Base-by-base conservation (phyloP, 2,329 filamentous ascomycete genomes). In the Cephalotrichum gorgonifer region DNA sequence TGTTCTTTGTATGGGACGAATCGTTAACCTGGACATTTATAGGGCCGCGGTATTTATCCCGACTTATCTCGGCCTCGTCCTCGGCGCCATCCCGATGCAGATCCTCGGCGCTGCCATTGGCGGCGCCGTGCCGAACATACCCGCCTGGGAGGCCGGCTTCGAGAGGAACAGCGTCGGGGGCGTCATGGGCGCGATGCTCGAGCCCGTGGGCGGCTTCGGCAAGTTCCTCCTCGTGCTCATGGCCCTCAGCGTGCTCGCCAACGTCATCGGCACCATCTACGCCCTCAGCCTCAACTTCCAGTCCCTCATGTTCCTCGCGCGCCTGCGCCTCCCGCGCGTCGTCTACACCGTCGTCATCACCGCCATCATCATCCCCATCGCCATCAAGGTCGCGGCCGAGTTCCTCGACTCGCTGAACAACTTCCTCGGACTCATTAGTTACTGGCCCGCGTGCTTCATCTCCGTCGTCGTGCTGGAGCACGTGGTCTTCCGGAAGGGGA, bases 381-480 rank as follows among this genome's bases (percentile, higher is more conserved):
- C 64, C 12, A 64, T 73, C 46, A 58, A 58, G 9, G 69, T 67
- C 2, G 63, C 69, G 20, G 56, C 54, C 25, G 56, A 67, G 35
- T 70, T 71, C 50, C 66, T 69, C 45, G 52, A 59, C 43, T 70
- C 62, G 25, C 63, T 73, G 12, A 62, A 70, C 48, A 70, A 72
- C 54, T 71, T 73, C 42, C 57, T 73, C 9, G 62, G 63, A 2
- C 55, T 73, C 28, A 71, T 73, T 35, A 67, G 66, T 23, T 73
- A 73, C 56, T 73, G 70, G 70, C 63, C 61, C 7, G 66, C 67
- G 1, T 67, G 66, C 23, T 72, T 71, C 49, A 56, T 65, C 20
- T 62, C 64, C 7, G 62, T 72, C 1, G 52, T 72, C 1, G 50
- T 70, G n/a, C 55, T 62, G 20, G 71, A 74, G 57, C 61, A 71